Conservation (phyloP, 805 yeast genomes). For the Saccharomycopsis vini region DNA sequence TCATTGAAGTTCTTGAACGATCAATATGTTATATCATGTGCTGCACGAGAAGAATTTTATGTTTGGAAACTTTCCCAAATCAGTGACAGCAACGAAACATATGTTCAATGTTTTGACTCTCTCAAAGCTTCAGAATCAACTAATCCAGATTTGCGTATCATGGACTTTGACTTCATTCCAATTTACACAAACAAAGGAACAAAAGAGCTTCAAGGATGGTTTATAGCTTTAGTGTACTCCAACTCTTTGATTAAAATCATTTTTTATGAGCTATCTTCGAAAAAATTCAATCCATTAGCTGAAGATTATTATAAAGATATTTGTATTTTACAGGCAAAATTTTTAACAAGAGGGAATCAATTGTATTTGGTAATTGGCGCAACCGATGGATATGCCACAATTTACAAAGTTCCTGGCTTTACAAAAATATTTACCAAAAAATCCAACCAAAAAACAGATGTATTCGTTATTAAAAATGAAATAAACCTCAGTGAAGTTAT, state of each 20-base stretch:
- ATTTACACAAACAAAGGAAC: slow-evolving; percentile 22
- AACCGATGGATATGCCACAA: slow-evolving; percentile 72
- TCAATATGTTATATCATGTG: slow-evolving; percentile 42
- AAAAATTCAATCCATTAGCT: slow-evolving; percentile 35
- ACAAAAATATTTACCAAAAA: slow-evolving; percentile 15
- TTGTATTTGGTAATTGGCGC: slow-evolving; percentile 50
- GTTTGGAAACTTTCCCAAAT: slow-evolving; percentile 52
- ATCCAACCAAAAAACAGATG: too few species aligned
- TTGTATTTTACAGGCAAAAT: slow-evolving; percentile 59
- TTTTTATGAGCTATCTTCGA: slow-evolving; percentile 34
- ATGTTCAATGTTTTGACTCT: slow-evolving; percentile 40
- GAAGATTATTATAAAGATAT: slow-evolving; percentile 57
- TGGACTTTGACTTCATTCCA: slow-evolving; percentile 63
- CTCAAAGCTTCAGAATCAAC: slow-evolving; percentile 43
- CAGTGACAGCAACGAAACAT: slow-evolving; percentile 17
- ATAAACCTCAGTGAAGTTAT: too few species aligned
- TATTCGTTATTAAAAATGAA: too few species aligned
- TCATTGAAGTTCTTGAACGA: slow-evolving; percentile 51
- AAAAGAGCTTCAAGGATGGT: slow-evolving; percentile 32
- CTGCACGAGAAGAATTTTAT: slow-evolving; percentile 83
- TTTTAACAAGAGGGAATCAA: slow-evolving; percentile 22
- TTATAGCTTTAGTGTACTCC: slow-evolving; percentile 69
- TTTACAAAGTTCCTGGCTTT: slow-evolving; percentile 42
- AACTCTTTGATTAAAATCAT: slow-evolving; percentile 71
- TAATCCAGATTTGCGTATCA: slow-evolving; percentile 79